Base-by-base conservation (phyloP, 202 grass and related monocot species). In the Alloteropsis angusta region DNA sequence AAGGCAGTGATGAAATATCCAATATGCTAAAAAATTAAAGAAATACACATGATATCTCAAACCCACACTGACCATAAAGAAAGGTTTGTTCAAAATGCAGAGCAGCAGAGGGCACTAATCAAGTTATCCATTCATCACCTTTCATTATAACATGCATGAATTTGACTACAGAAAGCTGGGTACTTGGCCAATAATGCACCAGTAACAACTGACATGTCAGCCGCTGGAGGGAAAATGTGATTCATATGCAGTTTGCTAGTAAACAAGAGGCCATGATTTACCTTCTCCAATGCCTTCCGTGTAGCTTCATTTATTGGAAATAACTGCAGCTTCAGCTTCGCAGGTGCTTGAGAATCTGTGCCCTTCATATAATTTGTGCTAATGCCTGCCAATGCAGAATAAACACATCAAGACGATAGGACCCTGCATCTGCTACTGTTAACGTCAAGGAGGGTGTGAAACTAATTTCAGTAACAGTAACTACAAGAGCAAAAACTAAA, bases 271-370 rank as follows among this genome's bases (percentile, higher is more conserved):
- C 12, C 38, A 49, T 59, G 19, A 1, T 76, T 81, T 95, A 99
- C 96, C 89, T 95, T 99, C 88, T 96, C 92, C 39, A 99, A 89
- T 60, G 92, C 83, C 75, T 90, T 93, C 28, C 88, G 82, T 67
- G 92, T 99, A 79, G 86, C 86, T 78, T 99, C 96, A 86, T 93
- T 92, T 91, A 96, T 88, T 68, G 96, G 96, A 95, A 93, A 99
- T 77, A 99, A 76, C 76, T 96, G 96, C 60, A 99, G 82, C 84
- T 99, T 99, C 42, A 99, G 73, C 73, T 99, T 99, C 22, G 87
- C 59, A 80, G 85, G 84, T 73, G 90, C 48, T 68, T 91, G 92
- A 35, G 67, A 35, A 74, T 79, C 80, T 89, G 67, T 49, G 81
- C 91, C 88, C 46, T 87, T 90, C 52, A 83, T 76, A 58, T 90